These are phyloP conservation scores for Amphirosellinia nigrospora DNA, from an alignment of 495 filamentous ascomycete genomes.

Conservation along the genomic window DNA sequence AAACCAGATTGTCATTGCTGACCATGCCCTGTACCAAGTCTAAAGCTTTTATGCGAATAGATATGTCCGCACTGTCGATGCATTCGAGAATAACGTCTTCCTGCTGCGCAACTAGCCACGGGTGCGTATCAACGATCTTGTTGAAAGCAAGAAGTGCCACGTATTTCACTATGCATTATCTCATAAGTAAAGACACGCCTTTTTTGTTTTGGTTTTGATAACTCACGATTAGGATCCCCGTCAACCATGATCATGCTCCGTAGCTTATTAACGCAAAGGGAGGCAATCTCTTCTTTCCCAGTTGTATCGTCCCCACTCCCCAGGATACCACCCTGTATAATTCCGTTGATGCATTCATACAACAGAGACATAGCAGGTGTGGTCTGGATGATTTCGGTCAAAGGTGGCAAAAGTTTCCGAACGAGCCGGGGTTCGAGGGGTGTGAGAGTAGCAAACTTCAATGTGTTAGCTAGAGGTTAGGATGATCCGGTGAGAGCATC, in stretches of 20 bases:
- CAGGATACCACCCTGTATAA: conserved; percentile 94
- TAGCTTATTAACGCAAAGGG: conserved; percentile 89
- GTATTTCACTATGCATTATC: conserved; percentile 76
- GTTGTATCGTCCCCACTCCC: conserved; percentile 74
- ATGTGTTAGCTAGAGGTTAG: conserved; percentile 34
- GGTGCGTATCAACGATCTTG: conserved; percentile 87
- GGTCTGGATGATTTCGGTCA: conserved; percentile 90
- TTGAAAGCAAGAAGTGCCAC: conserved; percentile 95
- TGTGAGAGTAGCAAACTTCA: conserved; percentile 90
- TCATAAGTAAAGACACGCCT: conserved; percentile 20
- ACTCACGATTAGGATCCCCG: conserved; percentile 88
- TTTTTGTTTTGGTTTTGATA: not conserved
- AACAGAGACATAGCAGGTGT: conserved; percentile 95
- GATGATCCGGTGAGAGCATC: not conserved
- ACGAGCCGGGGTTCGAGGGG: conserved; percentile 90
- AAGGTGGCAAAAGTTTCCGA: conserved; percentile 90
- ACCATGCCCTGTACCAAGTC: conserved; percentile 93
- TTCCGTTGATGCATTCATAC: conserved; percentile 98
- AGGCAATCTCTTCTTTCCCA: conserved; percentile 91
- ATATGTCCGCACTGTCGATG: conserved; percentile 93
- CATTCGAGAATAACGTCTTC: conserved; percentile 96
- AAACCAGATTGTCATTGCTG: conserved; percentile 76
- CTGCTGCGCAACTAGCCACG: conserved; percentile 84
- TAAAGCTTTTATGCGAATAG: conserved; percentile 91
- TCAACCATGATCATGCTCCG: conserved; percentile 92